These are phyloP conservation scores for Jatropha curcas DNA, from an alignment of 345 rosid genomes.

Conservation along the genomic window DNA sequence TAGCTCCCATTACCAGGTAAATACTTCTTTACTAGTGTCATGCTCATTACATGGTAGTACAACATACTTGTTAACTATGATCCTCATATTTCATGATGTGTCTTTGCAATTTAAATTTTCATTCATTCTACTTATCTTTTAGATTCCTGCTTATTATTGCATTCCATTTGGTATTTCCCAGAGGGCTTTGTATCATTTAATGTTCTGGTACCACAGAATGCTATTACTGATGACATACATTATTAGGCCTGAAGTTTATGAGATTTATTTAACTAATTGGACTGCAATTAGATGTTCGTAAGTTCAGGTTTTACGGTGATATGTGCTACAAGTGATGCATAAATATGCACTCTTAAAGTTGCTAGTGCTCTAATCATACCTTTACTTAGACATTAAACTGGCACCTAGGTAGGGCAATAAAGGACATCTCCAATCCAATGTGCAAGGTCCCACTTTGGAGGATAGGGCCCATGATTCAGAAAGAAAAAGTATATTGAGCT, in stretches of 20 bases:
- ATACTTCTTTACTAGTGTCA: neutral
- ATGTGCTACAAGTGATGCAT: neutral
- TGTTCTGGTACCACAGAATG: constrained; percentile 2
- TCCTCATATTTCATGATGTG: neutral
- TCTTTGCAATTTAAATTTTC: neutral
- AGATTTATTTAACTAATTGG: constrained; percentile 1
- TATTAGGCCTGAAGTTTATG: constrained; percentile 1
- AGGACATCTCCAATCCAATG: neutral
- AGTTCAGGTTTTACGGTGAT: neutral
- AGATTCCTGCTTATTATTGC: neutral
- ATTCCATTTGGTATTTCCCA: neutral
- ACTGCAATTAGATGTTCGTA: neutral
- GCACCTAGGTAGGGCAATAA: neutral
- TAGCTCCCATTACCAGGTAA: constrained; percentile 81
- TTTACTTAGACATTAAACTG: neutral
- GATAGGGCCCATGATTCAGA: neutral
- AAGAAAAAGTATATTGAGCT: neutral
- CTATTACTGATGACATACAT: constrained; percentile 3
- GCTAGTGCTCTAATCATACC: neutral
- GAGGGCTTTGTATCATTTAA: neutral
- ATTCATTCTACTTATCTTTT: neutral
- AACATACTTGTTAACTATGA: too few relatives aligned
- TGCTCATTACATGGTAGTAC: neutral
- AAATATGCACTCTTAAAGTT: neutral
- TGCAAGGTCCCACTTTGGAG: neutral